Evolutionary conservation across 306 rosid species (phyloP).

Genomic region (Erythrophleum fordii): DNA sequence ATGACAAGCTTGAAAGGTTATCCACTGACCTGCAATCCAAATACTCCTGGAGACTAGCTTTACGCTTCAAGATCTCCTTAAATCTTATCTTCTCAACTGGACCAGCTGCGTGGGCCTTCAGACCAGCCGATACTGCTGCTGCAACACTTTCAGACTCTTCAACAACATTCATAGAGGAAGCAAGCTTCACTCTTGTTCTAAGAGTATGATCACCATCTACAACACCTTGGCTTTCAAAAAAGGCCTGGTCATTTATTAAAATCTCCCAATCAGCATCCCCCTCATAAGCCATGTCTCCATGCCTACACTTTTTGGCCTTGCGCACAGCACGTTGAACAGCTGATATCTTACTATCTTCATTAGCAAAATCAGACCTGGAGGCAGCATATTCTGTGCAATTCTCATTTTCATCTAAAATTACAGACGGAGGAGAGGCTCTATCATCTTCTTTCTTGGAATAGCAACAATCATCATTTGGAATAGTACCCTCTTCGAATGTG

Average conservation of each 20-base stretch:
- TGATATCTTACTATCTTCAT: constrained; percentile 56
- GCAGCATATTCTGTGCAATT: constrained; percentile 57
- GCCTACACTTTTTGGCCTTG: constrained; percentile 69
- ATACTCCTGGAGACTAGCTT: constrained; percentile 92
- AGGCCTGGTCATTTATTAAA: constrained; percentile 55
- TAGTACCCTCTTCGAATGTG: background rate
- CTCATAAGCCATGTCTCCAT: constrained; percentile 96
- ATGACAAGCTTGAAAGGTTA: constrained; percentile 36
- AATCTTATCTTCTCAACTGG: constrained; percentile 92
- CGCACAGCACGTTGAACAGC: constrained; percentile 55
- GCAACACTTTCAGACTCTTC: constrained; percentile 75
- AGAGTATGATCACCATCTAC: constrained; percentile 53
- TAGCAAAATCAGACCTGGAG: constrained; percentile 57
- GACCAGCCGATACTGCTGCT: constrained; percentile 90
- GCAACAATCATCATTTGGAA: background rate
- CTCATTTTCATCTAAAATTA: constrained; percentile 68
- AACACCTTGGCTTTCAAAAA: constrained; percentile 50
- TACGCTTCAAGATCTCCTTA: constrained; percentile 89
- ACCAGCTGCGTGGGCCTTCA: constrained; percentile 78
- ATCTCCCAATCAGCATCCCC: constrained; percentile 95
- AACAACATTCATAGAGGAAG: constrained; percentile 58
- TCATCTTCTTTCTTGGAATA: constrained; percentile 20
- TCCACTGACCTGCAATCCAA: constrained; percentile 81
- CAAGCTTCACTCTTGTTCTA: constrained; percentile 57
- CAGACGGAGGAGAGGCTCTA: constrained; percentile 53